phyloP scores from a whole-genome alignment of 805 yeast species.

The Wickerhamiella nectarea region DNA sequence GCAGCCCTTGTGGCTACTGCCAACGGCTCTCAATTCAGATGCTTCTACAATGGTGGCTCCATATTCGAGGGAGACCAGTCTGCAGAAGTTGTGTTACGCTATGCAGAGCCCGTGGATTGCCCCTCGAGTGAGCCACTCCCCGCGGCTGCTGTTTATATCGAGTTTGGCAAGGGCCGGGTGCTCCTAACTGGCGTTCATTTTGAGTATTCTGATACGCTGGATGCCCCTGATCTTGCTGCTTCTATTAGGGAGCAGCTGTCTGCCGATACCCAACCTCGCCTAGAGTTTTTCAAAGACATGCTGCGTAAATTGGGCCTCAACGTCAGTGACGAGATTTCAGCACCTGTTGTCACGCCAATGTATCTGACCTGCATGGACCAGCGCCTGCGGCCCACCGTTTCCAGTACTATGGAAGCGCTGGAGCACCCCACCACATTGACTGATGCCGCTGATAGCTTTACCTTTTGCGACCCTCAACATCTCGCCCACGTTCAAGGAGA shows the following conservation, averaged over 20 bases:
- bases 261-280: conserved; percentile 35
- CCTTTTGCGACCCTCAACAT: conserved; percentile 22
- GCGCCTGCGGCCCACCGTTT: conserved; percentile 28
- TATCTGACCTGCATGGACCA: conserved; percentile 14
- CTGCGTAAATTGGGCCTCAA: conserved; percentile 50
- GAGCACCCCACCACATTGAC: conserved; percentile 25
- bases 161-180: conserved; percentile 61
- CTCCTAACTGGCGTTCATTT: conserved; percentile 81
- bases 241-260: conserved; percentile 31
- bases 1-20: conserved; percentile 30
- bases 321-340: conserved; percentile 41
- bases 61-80: conserved; percentile 51
- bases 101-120: conserved; percentile 37
- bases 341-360: conserved; percentile 58
- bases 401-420: not conserved
- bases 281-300: conserved; percentile 42
- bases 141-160: conserved; percentile 64
- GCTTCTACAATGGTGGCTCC: conserved; percentile 83
- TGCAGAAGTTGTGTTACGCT: conserved; percentile 64
- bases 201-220: conserved; percentile 52
- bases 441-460: conserved; percentile 45
- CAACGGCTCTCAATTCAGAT: conserved; percentile 10
- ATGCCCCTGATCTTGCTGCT: conserved; percentile 22
- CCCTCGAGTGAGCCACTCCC: conserved; percentile 29
- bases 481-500: conserved; percentile 25